A percentile compares a stretch with the other conserved stretches of the same genome.
Evolutionary conservation across 2,329 filamentous ascomycete species (phyloP).

Genomic region (Herpotrichia juniperi): DNA sequence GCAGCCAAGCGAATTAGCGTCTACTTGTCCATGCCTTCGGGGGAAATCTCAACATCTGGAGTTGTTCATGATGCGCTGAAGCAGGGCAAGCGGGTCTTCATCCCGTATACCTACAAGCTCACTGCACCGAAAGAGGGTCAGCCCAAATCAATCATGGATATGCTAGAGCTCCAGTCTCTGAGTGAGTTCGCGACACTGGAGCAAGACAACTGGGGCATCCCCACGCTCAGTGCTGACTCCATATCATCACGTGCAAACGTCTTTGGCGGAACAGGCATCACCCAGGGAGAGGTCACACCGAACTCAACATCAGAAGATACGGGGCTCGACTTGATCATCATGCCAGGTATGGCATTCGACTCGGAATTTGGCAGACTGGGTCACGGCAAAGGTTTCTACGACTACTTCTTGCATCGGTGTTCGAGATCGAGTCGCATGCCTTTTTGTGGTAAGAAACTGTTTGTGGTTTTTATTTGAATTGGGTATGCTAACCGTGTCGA

Average conservation of each 20-base stretch:
- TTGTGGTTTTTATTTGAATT: slow-evolving; percentile 24
- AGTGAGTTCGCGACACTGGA: slow-evolving; percentile 79
- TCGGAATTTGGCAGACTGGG: slow-evolving; percentile 75
- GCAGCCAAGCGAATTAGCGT: slow-evolving; percentile 78
- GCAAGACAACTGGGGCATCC: slow-evolving; percentile 91
- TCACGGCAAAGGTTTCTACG: slow-evolving; percentile 97
- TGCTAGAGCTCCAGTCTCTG: slow-evolving; percentile 78
- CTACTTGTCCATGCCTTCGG: slow-evolving; percentile 90
- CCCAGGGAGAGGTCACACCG: slow-evolving; percentile 43
- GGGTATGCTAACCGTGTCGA: slow-evolving; percentile 48
- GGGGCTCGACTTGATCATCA: slow-evolving; percentile 80
- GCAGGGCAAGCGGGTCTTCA: slow-evolving; percentile 82
- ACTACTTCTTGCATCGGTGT: slow-evolving; percentile 86
- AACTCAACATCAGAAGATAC: slow-evolving; percentile 10
- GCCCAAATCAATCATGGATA: slow-evolving; percentile 84
- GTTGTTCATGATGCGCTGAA: slow-evolving; percentile 83
- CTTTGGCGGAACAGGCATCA: slow-evolving; percentile 67
- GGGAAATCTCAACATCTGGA: slow-evolving; percentile 81
- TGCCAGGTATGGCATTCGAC: slow-evolving; percentile 95
- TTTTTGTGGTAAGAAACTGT: slow-evolving; percentile 62
- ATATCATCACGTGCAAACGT: slow-evolving; percentile 73
- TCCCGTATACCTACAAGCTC: slow-evolving; percentile 82
- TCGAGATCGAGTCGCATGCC: slow-evolving; percentile 58
- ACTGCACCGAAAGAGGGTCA: slow-evolving; percentile 46
- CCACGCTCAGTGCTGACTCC: slow-evolving; percentile 73